A percentile compares a stretch with the other conserved stretches of the same genome.
phyloP scores from a whole-genome alignment of 257 asterid species.

The Gentiana macrophylla region DNA sequence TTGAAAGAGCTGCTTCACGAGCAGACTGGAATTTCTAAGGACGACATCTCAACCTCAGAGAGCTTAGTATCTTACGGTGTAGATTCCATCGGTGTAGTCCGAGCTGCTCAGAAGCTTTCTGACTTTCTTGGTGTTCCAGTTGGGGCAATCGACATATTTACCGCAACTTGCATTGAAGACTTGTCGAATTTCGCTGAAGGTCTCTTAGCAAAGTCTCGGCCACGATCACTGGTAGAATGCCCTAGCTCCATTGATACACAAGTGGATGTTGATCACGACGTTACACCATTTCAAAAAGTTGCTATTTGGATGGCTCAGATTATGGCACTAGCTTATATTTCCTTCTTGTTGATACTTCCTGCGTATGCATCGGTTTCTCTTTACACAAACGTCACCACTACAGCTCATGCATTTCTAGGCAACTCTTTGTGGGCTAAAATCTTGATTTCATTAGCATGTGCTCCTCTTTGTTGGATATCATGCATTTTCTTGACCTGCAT shows the following conservation, averaged over 20 bases:
- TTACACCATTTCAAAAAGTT: conserved; percentile 28
- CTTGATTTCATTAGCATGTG: conserved; percentile 27
- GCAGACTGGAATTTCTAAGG: conserved; percentile 41
- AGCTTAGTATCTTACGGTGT: conserved; percentile 58
- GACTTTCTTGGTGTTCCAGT: conserved; percentile 67
- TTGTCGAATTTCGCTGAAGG: conserved; percentile 55
- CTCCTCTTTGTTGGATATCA: conserved; percentile 57
- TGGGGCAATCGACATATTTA: conserved; percentile 75
- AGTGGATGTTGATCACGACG: conserved; percentile 23
- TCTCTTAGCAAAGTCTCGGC: conserved; percentile 38
- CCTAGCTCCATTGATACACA: neutral
- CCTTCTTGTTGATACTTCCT: conserved; percentile 47
- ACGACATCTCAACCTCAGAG: conserved; percentile 45
- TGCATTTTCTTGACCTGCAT: conserved; percentile 59
- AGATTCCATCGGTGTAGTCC: conserved; percentile 80
- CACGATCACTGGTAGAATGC: conserved; percentile 18
- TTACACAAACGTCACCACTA: conserved; percentile 19
- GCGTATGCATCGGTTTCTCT: conserved; percentile 31
- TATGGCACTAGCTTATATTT: conserved; percentile 38
- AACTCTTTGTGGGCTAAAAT: conserved; percentile 29
- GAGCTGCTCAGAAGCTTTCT: conserved; percentile 83
- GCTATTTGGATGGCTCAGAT: conserved; percentile 30
- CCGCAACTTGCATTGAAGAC: conserved; percentile 71
- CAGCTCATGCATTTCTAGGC: conserved; percentile 7
- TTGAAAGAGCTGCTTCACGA: conserved; percentile 46